Base-by-base conservation (phyloP, 2,329 filamentous ascomycete species). In the Monosporascus sp. region DNA sequence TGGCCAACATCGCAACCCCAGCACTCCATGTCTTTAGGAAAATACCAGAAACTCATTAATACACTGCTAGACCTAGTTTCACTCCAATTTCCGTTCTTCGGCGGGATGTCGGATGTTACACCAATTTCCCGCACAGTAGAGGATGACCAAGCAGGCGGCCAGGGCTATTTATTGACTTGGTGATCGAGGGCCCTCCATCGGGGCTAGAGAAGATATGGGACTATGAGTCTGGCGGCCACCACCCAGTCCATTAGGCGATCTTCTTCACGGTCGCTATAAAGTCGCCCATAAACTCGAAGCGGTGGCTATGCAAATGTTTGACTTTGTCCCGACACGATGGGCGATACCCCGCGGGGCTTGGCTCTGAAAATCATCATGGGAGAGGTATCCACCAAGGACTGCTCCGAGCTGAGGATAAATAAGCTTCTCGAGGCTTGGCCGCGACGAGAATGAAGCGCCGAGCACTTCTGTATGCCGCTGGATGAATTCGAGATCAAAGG, bases 291-390 rank as follows among this genome's bases (percentile, higher is more conserved):
- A 76, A 58, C 58, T 76, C 46, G 72, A 53, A 70, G 63, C 54
- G 72, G 74, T 35, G 68, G 69, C 15, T 72, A 61, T 59, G 68
- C 70, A 3, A 76, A 73, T 6, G 70, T 75, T 25, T 77, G 73
- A 74, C 68, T 76, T 49, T 72, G 66, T 44, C 38, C 57, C 5
- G 57, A 62, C 38, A 43, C 41, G 3, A 48, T 27, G 3, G 48
- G n/a, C 24, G 50, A 41, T 5, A 41, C 44, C 6, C 20, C 53
- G 5, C 54, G 45, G 44, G 70, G 65, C 38, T 61, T 67, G 27
- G 68, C 69, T 17, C 20, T 70, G 20, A 71, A 71, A 56, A 61
- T 68, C 25, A 54, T 68, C 50, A 60, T 63, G 43, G 61, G 62
- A n/a, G 60, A 65, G 11, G 50, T 51, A 18, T 62, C 61, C 7